These are phyloP conservation scores for Fraxinus albicans DNA, from an alignment of 305 asterid species.

Conservation along the genomic window DNA sequence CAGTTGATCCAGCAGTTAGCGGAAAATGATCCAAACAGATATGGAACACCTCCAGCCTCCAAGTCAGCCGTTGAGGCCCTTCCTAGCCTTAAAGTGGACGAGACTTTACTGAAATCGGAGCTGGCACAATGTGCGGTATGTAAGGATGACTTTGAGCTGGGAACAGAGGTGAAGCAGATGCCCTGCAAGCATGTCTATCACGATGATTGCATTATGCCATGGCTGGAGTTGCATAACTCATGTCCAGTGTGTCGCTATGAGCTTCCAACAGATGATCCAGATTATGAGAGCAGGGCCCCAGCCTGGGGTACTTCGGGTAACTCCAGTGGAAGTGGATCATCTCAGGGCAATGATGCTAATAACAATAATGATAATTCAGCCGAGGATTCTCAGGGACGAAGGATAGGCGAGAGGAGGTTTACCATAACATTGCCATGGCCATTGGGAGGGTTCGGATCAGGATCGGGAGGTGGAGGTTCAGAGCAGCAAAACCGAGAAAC, in stretches of 20 bases:
- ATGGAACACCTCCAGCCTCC: conserved; percentile 61
- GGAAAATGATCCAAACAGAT: conserved; percentile 58
- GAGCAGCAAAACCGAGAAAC: conserved; percentile 27
- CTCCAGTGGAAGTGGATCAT: conserved; percentile 19
- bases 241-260: conserved; percentile 63
- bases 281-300: conserved; percentile 37
- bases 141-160: conserved; percentile 55
- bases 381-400: conserved; percentile 33
- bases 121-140: conserved; percentile 63
- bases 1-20: conserved; percentile 58
- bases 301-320: not conserved
- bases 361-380: conserved; percentile 18
- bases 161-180: conserved; percentile 49
- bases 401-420: conserved; percentile 41
- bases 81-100: conserved; percentile 34
- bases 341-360: conserved; percentile 5
- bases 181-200: conserved; percentile 66
- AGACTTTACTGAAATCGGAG: conserved; percentile 43
- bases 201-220: conserved; percentile 50
- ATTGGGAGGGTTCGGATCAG: conserved; percentile 47
- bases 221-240: conserved; percentile 64
- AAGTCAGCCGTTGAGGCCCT: conserved; percentile 43
- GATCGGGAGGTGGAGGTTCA: conserved; percentile 43
- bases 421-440: conserved; percentile 60
- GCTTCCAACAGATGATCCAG: conserved; percentile 60